A percentile compares a stretch with the other conserved stretches of the same genome.
Evolutionary conservation across 2,329 filamentous ascomycete species (phyloP).

Genomic region (Calonectria hawksworthii): DNA sequence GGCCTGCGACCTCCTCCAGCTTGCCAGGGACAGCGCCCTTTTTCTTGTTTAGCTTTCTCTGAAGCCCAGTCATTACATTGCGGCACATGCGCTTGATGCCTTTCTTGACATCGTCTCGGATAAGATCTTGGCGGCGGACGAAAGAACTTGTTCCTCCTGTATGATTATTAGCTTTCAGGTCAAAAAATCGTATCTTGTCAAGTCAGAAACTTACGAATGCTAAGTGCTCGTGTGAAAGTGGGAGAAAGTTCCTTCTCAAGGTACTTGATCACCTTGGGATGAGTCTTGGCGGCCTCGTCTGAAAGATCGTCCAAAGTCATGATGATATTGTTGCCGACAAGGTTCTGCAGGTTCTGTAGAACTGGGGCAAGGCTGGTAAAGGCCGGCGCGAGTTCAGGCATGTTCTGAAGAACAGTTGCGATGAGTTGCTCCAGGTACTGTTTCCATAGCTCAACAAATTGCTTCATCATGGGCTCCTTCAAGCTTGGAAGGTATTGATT

Average conservation of each 20-base stretch:
- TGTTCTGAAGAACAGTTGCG: background rate
- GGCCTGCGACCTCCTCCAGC: background rate
- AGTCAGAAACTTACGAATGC: background rate
- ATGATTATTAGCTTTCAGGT: background rate
- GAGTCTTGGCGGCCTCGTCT: background rate
- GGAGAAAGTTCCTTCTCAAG: background rate
- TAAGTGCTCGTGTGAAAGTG: background rate
- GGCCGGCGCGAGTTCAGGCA: background rate
- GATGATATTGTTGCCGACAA: background rate
- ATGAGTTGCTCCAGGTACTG: conserved; percentile 17
- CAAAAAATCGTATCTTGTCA: background rate
- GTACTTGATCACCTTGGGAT: background rate
- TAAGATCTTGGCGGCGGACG: background rate
- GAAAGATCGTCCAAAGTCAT: background rate
- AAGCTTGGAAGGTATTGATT: conserved; percentile 8
- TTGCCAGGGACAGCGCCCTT: background rate
- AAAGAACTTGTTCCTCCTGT: background rate
- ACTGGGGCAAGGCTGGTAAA: background rate
- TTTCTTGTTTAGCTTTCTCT: background rate
- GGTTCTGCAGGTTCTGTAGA: background rate
- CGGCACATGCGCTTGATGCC: background rate
- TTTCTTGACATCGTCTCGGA: background rate
- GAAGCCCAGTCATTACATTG: background rate
- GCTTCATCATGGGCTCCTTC: conserved; percentile 1
- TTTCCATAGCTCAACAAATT: background rate